These are phyloP conservation scores for Physocladia obscura DNA, from an alignment of 192 early-diverging fungal species.

Conservation along the genomic window DNA sequence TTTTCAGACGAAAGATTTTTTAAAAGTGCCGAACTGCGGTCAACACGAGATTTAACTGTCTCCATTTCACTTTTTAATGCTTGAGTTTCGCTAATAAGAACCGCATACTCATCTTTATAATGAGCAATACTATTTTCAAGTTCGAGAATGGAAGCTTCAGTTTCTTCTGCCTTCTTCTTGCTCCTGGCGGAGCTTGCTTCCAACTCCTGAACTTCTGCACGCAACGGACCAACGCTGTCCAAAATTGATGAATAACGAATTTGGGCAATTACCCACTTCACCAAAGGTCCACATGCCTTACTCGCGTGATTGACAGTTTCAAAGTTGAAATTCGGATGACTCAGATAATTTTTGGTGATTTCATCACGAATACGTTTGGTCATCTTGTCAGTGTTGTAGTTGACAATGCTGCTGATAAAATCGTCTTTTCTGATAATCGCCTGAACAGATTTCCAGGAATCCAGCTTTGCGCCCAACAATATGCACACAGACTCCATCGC, in stretches of 20 bases:
- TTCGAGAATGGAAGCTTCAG: constrained; percentile 76
- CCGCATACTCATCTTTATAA: constrained; percentile 98
- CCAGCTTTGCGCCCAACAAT: constrained; percentile 80
- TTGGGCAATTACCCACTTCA: constrained; percentile 98
- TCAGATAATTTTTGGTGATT: constrained; percentile 76
- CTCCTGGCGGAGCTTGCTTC: constrained; percentile 75
- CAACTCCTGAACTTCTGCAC: constrained; percentile 84
- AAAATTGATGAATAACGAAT: constrained; percentile 90
- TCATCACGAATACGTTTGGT: constrained; percentile 73
- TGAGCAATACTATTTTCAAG: constrained; percentile 82
- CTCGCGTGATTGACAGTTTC: constrained; percentile 95
- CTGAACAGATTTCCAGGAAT: constrained; percentile 92
- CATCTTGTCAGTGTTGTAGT: constrained; percentile 92
- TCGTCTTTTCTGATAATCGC: constrained; percentile 88
- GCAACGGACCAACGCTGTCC: constrained; percentile 92
- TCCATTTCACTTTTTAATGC: constrained; percentile 90
- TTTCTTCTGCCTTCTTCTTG: constrained; percentile 66
- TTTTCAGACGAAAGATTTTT: constrained; percentile 89
- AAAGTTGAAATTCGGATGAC: constrained; percentile 86
- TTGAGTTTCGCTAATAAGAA: constrained; percentile 91
- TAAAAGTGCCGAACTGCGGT: constrained; percentile 83
- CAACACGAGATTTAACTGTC: constrained; percentile 88
- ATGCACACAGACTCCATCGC: constrained; percentile 98
- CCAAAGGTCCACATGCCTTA: constrained; percentile 97
- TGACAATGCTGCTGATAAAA: constrained; percentile 95